A percentile compares a stretch with the other conserved stretches of the same genome.
phyloP scores from a whole-genome alignment of 106 monocot species.

The Posidonia australis region DNA sequence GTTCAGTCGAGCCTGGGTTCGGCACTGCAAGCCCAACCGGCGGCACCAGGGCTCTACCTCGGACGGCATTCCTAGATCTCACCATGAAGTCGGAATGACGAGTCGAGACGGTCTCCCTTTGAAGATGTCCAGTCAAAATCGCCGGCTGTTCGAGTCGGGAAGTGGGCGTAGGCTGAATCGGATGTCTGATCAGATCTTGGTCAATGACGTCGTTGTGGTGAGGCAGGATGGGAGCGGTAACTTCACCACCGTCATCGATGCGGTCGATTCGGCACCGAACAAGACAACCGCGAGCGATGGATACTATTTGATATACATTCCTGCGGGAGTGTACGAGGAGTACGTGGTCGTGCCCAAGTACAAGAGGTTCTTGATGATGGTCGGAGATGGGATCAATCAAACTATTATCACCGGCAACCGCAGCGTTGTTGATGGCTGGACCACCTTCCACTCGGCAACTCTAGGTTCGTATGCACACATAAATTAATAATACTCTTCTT shows the following conservation, averaged over 20 bases:
- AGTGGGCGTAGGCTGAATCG: neutral
- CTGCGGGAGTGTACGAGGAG: slow-evolving; percentile 5
- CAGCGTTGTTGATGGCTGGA: slow-evolving; percentile 10
- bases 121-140: neutral
- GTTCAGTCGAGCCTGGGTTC: slow-evolving; percentile 40
- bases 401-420: slow-evolving; percentile 14
- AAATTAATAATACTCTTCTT: too few species aligned
- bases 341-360: slow-evolving; percentile 2
- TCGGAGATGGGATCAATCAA: slow-evolving; percentile 13
- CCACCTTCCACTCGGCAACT: slow-evolving; percentile 9
- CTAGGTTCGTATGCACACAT: too few species aligned
- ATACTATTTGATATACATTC: neutral
- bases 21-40: neutral
- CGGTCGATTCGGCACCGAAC: slow-evolving; percentile 5
- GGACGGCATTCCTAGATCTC: neutral
- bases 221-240: slow-evolving; percentile 11
- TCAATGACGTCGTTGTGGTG: neutral
- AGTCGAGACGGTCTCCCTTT: neutral
- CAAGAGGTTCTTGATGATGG: slow-evolving; percentile 12
- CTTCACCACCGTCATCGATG: slow-evolving; percentile 5
- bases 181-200: neutral
- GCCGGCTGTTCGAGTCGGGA: neutral
- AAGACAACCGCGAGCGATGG: neutral
- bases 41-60: neutral
- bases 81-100: neutral